These are phyloP conservation scores for grape (Vitis vinifera) DNA, from an alignment of 164 flowering plant genomes.

Conservation along the genomic window ASM3070453v1 NC_081822.1:7605501-7606000, in stretches of 20 bases:
- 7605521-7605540: constrained; percentile 84
- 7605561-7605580: constrained; percentile 76
- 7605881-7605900: neutral
- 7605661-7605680: constrained; percentile 89
- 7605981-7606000: too few species aligned
- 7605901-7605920: neutral
- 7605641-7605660: constrained; percentile 63
- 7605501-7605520: constrained; percentile 74
- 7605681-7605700: constrained; percentile 83
- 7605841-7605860: neutral
- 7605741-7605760: constrained; percentile 6
- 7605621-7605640: constrained; percentile 77
- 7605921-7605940: too few species aligned
- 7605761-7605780: neutral
- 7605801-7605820: neutral
- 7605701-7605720: constrained; percentile 54
- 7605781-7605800: neutral
- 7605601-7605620: constrained; percentile 78
- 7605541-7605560: constrained; percentile 64
- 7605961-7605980: too few species aligned
- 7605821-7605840: neutral
- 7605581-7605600: constrained; percentile 80
- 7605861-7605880: neutral
- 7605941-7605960: too few species aligned
- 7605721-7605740: neutral